These are phyloP conservation scores for Prototheca cutis DNA, from an alignment of 163 green algal genomes.

Conservation along the genomic window DNA sequence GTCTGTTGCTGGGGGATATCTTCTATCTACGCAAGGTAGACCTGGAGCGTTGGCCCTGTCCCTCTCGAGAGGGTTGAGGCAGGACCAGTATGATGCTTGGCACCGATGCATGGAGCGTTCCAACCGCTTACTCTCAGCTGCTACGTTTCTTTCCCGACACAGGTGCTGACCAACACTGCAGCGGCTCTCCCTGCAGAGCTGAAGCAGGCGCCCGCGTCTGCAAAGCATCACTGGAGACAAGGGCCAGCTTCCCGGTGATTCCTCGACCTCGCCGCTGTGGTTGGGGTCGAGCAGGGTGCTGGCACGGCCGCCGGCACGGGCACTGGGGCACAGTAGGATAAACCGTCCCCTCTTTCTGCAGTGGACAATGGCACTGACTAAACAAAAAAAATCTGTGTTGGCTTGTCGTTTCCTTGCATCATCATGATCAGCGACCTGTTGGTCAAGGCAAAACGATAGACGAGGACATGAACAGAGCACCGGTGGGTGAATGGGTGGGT, in stretches of 20 bases:
- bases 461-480: no score
- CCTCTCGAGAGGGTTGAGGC: no score
- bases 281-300: not conserved
- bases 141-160: constrained; percentile 5
- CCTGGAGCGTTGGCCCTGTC: no score
- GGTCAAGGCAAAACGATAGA: no score
- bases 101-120: not conserved
- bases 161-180: constrained; percentile 84
- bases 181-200: constrained; percentile 74
- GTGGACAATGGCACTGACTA: no score
- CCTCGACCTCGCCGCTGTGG: not conserved
- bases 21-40: no score
- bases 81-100: not conserved
- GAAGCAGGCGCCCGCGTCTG: no score
- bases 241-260: constrained; percentile 22
- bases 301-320: not conserved
- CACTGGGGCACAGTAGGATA: not conserved
- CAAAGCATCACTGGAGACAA: no score
- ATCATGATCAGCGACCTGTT: no score
- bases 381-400: no score
- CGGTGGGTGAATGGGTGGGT: no score
- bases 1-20: not conserved
- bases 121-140: not conserved
- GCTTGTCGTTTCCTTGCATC: no score
- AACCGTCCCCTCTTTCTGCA: not conserved